phyloP scores from a whole-genome alignment of 148 eudicot species.

The Limonium bicolor region DNA sequence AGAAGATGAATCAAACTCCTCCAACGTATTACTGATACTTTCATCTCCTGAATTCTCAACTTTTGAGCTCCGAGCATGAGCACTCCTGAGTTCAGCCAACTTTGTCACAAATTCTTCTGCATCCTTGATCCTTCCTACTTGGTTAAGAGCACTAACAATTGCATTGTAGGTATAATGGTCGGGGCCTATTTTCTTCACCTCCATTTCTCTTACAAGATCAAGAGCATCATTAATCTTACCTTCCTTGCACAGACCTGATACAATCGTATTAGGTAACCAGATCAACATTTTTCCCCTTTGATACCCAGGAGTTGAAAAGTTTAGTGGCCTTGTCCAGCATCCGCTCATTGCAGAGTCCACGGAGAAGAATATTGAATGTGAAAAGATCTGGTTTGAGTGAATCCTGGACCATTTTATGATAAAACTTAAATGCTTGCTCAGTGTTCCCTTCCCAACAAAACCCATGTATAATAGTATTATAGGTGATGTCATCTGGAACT shows the following conservation, averaged over 20 bases:
- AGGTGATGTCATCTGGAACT: constrained; percentile 65
- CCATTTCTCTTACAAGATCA: constrained; percentile 47
- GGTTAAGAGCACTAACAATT: constrained; percentile 35
- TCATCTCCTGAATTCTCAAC: constrained; percentile 11
- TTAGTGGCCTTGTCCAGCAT: constrained; percentile 69
- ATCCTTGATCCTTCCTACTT: constrained; percentile 37
- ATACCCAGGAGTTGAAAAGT: constrained; percentile 53
- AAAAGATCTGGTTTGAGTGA: constrained; percentile 55
- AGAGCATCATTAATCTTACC: constrained; percentile 58
- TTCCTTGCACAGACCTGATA: constrained; percentile 53
- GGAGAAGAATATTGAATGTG: constrained; percentile 71
- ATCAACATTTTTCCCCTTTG: constrained; percentile 57
- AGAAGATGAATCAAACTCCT: constrained; percentile 21
- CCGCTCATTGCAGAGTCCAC: constrained; percentile 65
- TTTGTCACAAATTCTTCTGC: constrained; percentile 42
- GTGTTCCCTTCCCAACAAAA: constrained; percentile 72
- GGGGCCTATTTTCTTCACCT: constrained; percentile 43
- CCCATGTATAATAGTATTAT: constrained; percentile 71
- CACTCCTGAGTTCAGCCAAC: constrained; percentile 18
- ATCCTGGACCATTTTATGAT: constrained; percentile 62
- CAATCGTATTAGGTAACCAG: constrained; percentile 56
- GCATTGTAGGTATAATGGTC: constrained; percentile 51
- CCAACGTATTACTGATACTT: constrained; percentile 8
- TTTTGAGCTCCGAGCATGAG: constrained; percentile 8
- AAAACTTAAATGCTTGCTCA: constrained; percentile 78